Evolutionary conservation across 805 yeast genomes (phyloP).

Genomic region (Candida mattraensis): DNA sequence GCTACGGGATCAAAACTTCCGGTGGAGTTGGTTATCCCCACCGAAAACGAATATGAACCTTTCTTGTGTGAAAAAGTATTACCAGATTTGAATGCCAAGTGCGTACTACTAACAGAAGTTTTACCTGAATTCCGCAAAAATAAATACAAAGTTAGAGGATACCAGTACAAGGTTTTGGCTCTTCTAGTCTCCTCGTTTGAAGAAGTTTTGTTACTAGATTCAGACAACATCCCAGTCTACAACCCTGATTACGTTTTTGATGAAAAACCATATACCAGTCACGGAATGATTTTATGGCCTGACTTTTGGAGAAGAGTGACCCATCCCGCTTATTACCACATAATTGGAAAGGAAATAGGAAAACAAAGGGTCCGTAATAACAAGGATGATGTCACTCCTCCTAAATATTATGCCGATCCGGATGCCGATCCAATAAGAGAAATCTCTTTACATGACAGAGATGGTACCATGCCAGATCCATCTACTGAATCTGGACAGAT

Average conservation of each 20-base stretch:
- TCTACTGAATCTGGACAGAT: slow-evolving; percentile 61
- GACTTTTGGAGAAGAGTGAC: slow-evolving; percentile 61
- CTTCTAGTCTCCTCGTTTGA: slow-evolving; percentile 53
- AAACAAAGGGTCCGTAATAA: slow-evolving; percentile 32
- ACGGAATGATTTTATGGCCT: slow-evolving; percentile 59
- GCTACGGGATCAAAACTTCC: slow-evolving; percentile 48
- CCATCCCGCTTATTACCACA: slow-evolving; percentile 46
- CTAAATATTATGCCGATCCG: slow-evolving; percentile 16
- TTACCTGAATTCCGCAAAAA: slow-evolving; percentile 39
- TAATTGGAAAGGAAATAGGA: slow-evolving; percentile 41
- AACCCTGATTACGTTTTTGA: slow-evolving; percentile 53
- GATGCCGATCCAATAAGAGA: slow-evolving; percentile 16
- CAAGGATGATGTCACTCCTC: slow-evolving; percentile 31
- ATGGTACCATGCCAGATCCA: slow-evolving; percentile 52
- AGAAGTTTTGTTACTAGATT: slow-evolving; percentile 49
- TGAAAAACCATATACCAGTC: slow-evolving; percentile 50
- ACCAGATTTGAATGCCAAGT: slow-evolving; percentile 55
- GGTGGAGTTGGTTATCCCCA: slow-evolving; percentile 49
- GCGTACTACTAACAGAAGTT: slow-evolving; percentile 53
- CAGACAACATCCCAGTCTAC: slow-evolving; percentile 51
- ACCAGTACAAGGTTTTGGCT: slow-evolving; percentile 50
- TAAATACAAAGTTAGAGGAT: slow-evolving; percentile 39
- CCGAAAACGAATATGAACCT: slow-evolving; percentile 44
- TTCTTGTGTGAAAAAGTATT: slow-evolving; percentile 42
- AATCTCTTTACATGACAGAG: slow-evolving; percentile 50